Percentiles rank a stretch among this genome's conserved stretches.
These are phyloP conservation scores for Aspergillus affinis DNA, from an alignment of 495 filamentous ascomycete genomes.

Conservation along the genomic window DNA sequence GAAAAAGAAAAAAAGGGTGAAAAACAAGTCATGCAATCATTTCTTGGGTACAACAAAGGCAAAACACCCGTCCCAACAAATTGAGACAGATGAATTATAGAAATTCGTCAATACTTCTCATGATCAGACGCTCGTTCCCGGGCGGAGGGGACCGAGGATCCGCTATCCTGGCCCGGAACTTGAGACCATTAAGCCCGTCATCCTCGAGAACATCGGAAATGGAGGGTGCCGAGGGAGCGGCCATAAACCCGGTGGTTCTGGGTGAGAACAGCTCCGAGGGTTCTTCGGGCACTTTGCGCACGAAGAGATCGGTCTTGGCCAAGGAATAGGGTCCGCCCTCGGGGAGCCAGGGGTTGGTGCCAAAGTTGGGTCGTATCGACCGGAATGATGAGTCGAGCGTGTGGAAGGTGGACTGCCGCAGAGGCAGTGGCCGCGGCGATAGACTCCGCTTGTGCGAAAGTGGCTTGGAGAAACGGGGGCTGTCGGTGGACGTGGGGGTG, in stretches of 20 bases:
- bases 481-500: slow-evolving; percentile 32
- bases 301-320: slow-evolving; percentile 36
- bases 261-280: slow-evolving; percentile 48
- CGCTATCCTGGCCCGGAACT: slow-evolving; percentile 32
- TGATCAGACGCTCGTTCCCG: slow-evolving; percentile 47
- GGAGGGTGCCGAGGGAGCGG: slow-evolving; percentile 36
- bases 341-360: slow-evolving; percentile 3
- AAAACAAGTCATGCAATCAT: slow-evolving; percentile 38
- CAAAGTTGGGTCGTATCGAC: slow-evolving; percentile 17
- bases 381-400: slow-evolving; percentile 23
- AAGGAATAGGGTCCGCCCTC: slow-evolving; percentile 22
- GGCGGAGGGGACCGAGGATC: slow-evolving; percentile 52
- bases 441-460: slow-evolving; percentile 40
- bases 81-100: slow-evolving; percentile 32
- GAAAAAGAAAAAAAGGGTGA: slow-evolving; percentile 23
- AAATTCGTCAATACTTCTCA: slow-evolving; percentile 56
- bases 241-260: slow-evolving; percentile 47
- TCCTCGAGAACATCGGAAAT: slow-evolving; percentile 36
- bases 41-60: slow-evolving; percentile 13
- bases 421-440: slow-evolving; percentile 42
- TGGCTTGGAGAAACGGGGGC: slow-evolving; percentile 25
- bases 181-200: slow-evolving; percentile 23
- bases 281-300: slow-evolving; percentile 37
- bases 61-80: slow-evolving; percentile 10
- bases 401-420: slow-evolving; percentile 41